Evolutionary conservation across 306 rosid species (phyloP).

Genomic region (Canavalia gladiata): DNA sequence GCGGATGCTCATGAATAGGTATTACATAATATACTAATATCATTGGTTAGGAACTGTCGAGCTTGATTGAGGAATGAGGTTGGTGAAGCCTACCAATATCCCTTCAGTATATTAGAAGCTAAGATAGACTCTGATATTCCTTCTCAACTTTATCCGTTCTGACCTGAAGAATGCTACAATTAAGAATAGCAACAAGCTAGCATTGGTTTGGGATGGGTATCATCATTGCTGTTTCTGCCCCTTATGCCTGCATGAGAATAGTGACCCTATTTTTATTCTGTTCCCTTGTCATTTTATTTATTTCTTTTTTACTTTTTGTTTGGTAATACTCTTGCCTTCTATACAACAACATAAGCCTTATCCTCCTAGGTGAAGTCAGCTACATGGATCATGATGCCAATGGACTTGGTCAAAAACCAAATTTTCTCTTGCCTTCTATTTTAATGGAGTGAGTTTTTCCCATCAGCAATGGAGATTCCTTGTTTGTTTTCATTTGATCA

Average conservation of each 20-base stretch:
- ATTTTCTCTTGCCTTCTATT: background rate
- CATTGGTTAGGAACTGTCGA: slow-evolving; percentile 11
- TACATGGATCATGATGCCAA: no score
- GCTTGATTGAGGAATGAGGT: slow-evolving; percentile 39
- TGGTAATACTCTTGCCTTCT: background rate
- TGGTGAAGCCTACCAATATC: slow-evolving; percentile 14
- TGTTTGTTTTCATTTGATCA: background rate
- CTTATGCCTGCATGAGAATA: background rate
- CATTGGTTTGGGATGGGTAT: slow-evolving; percentile 15
- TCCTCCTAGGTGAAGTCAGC: no score
- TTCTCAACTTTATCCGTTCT: background rate
- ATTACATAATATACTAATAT: slow-evolving; percentile 44
- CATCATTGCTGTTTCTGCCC: slow-evolving; percentile 7
- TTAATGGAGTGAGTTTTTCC: background rate
- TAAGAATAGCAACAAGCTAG: background rate
- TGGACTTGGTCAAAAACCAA: no score
- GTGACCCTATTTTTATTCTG: background rate
- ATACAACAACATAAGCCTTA: no score
- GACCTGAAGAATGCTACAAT: background rate
- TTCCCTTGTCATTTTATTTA: background rate
- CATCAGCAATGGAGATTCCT: slow-evolving; percentile 13
- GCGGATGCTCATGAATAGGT: slow-evolving; percentile 97
- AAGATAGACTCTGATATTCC: slow-evolving; percentile 2
- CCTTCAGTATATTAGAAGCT: slow-evolving; percentile 12
- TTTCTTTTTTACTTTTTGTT: background rate